Evolutionary conservation across 2,329 filamentous ascomycete genomes (phyloP).

Genomic region (Aspergillus sp.): DNA sequence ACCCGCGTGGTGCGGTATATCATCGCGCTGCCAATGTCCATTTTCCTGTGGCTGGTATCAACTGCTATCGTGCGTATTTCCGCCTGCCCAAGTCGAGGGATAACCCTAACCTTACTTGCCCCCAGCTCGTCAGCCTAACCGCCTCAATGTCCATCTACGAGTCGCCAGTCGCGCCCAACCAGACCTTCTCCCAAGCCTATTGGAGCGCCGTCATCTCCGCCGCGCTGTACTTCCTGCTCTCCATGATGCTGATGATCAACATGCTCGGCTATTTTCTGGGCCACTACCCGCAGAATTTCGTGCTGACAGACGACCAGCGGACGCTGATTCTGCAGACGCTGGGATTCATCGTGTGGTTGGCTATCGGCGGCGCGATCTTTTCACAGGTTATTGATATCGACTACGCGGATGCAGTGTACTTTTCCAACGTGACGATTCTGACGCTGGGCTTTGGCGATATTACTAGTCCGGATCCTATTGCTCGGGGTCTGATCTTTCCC

Average conservation of each 20-base stretch:
- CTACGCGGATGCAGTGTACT: slow-evolving; percentile 79
- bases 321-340: slow-evolving; percentile 92
- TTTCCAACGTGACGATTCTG: slow-evolving; percentile 71
- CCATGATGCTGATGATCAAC: slow-evolving; percentile 76
- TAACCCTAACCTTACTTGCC: background rate
- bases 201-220: slow-evolving; percentile 85
- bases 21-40: slow-evolving; percentile 81
- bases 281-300: slow-evolving; percentile 79
- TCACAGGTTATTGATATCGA: slow-evolving; percentile 72
- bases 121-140: slow-evolving; percentile 67
- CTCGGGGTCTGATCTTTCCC: background rate
- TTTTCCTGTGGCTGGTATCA: slow-evolving; percentile 74
- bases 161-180: slow-evolving; percentile 50
- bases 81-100: too few relatives aligned
- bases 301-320: slow-evolving; percentile 76
- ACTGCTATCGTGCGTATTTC: slow-evolving; percentile 58
- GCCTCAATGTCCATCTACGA: slow-evolving; percentile 68
- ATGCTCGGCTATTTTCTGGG: slow-evolving; percentile 76
- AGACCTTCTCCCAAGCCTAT: slow-evolving; percentile 77
- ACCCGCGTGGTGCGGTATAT: slow-evolving; percentile 77
- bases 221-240: slow-evolving; percentile 76
- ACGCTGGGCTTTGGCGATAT: slow-evolving; percentile 68
- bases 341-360: slow-evolving; percentile 78
- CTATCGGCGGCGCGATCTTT: slow-evolving; percentile 77
- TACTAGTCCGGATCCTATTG: slow-evolving; percentile 59